phyloP scores from a whole-genome alignment of 2,329 filamentous ascomycete genomes.

The Fusarium poae region DNA sequence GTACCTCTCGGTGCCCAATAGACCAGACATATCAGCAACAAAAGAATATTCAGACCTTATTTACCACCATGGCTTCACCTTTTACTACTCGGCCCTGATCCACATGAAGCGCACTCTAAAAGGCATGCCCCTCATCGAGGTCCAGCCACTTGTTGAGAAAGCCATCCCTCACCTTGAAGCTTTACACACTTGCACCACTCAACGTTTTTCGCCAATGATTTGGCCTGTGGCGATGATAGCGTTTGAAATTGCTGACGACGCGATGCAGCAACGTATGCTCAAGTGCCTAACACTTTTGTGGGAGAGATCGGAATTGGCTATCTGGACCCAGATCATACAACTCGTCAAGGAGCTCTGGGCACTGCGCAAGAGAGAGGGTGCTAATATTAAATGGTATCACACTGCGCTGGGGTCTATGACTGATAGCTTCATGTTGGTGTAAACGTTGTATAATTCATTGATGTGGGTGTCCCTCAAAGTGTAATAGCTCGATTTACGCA shows the following conservation, averaged over 20 bases:
- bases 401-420: constrained; percentile 37
- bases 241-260: constrained; percentile 34
- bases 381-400: constrained; percentile 43
- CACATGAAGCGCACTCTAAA: constrained; percentile 48
- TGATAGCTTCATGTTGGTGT: constrained; percentile 45
- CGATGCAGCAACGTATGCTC: constrained; percentile 42
- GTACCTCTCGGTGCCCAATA: constrained; percentile 36
- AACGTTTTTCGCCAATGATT: constrained; percentile 45
- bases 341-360: constrained; percentile 43
- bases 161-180: constrained; percentile 42
- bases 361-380: constrained; percentile 28
- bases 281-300: constrained; percentile 33
- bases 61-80: constrained; percentile 45
- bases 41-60: constrained; percentile 42
- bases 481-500: no score
- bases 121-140: constrained; percentile 35
- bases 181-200: constrained; percentile 22
- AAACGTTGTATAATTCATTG: not conserved
- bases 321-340: constrained; percentile 40
- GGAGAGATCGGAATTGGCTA: constrained; percentile 38
- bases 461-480: no score
- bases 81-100: constrained; percentile 44
- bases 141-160: constrained; percentile 45
- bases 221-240: constrained; percentile 46
- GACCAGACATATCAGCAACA: constrained; percentile 21